Base-by-base conservation (phyloP, 2,329 filamentous ascomycete species). In the Trichoderma sp. region DNA sequence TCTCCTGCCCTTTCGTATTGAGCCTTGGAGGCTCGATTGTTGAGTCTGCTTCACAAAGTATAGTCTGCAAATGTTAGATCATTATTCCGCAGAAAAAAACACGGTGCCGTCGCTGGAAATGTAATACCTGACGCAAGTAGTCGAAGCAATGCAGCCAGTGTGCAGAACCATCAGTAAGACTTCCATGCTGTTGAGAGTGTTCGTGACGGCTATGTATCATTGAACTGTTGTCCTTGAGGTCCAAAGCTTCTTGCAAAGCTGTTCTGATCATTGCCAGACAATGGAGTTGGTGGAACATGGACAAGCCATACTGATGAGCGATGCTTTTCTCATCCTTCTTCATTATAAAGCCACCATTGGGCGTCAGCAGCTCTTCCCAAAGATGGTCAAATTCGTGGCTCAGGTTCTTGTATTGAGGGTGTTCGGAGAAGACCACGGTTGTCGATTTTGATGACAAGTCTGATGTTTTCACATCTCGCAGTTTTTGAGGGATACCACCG, bases 211-310 rank as follows among this genome's bases (percentile, higher is more conserved):
- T 45, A 45, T 12, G 13, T 7, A 8, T 13, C 13, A 13, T 59
- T n/a, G 56, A 59, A 2, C 6, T 29, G 39, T 19, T 45, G 15
- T 17, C 13, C 17, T 45, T 45, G 17, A 45, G 39, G 12, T 37
- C 25, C 12, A 34, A 48, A 34, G 19, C 37, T 60, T n/a, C 27
- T 50, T 64, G 67, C 39, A 69, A 56, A 32, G 65, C 67, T 2
- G 35, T 22, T 10, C 67, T 37, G 12, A 69, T 50, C 37, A 66
- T 48, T 1, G 57, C 63, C 50, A 69, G 29, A 35, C 67, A 69
- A 17, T 48, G 67, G 19, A 69, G 56, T 56, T 69, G 67, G 19
- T 69, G 67, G 27, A 69, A 69, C 67, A 69, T 69, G 45, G 63
- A 57, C 9, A 69, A 35, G 5, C 63, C 63, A 45, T 58, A 27